Percentiles rank a stretch among this genome's conserved stretches.
phyloP scores from a whole-genome alignment of 371 early-diverging fungal genomes.

The Apophysomyces elegans region DNA sequence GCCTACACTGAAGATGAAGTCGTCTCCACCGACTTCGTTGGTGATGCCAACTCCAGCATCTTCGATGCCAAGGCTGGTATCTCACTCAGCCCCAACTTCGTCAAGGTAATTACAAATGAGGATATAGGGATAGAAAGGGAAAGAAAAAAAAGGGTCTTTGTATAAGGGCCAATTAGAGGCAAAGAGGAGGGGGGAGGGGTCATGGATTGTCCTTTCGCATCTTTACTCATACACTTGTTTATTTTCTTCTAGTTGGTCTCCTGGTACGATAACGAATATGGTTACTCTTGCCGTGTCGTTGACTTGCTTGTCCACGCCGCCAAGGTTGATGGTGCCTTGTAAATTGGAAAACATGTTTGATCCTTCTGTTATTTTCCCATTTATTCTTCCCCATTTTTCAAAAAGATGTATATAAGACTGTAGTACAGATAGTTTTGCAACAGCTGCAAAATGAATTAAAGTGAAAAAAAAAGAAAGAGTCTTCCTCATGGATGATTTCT shows the following conservation, averaged over 20 bases:
- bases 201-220: no score
- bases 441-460: not conserved
- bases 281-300: constrained; percentile 94
- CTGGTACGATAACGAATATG: constrained; percentile 96
- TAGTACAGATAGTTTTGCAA: not conserved
- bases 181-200: not conserved
- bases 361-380: not conserved
- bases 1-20: constrained; percentile 97
- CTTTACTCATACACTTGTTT: constrained; percentile 38
- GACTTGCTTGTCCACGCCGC: constrained; percentile 86
- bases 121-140: constrained; percentile 51
- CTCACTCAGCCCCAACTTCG: constrained; percentile 93
- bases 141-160: not conserved
- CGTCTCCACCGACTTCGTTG: constrained; percentile 97
- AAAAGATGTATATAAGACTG: constrained; percentile 5
- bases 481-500: not conserved
- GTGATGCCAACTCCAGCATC: constrained; percentile 90
- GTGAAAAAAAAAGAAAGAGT: not conserved
- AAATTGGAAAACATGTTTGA: not conserved
- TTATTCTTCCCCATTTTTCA: not conserved
- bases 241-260: constrained; percentile 94
- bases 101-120: constrained; percentile 77
- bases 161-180: not conserved
- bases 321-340: constrained; percentile 49
- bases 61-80: constrained; percentile 99